A percentile compares a stretch with the other conserved stretches of the same genome.
These are phyloP conservation scores for Ceriops zippeliana DNA, from an alignment of 345 rosid genomes.

Conservation along the genomic window DNA sequence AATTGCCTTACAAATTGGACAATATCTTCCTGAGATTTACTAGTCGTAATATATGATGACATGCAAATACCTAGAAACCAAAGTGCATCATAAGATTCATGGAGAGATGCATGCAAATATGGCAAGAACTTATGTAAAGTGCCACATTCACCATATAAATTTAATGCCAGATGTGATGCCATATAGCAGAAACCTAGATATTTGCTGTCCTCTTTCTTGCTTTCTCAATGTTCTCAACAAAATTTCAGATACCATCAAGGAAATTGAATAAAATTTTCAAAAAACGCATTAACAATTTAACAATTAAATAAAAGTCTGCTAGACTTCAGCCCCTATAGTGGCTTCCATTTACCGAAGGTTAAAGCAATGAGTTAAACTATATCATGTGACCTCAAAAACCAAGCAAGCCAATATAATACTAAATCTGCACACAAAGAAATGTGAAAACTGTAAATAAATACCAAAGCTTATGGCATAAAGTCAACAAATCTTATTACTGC, in stretches of 20 bases:
- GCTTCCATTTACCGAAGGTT: neutral
- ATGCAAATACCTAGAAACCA: conserved; percentile 60
- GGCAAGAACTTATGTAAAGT: neutral
- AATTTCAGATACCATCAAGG: neutral
- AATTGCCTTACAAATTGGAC: conserved; percentile 41
- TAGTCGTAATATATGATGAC: conserved; percentile 51
- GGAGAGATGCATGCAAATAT: neutral
- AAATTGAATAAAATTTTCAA: neutral
- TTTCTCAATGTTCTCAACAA: neutral
- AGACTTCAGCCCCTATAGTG: neutral
- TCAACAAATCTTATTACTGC: too few species aligned
- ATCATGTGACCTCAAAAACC: too few species aligned
- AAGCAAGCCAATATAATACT: too few species aligned
- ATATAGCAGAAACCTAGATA: neutral
- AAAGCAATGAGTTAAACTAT: too few species aligned
- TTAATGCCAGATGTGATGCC: neutral
- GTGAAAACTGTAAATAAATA: too few species aligned
- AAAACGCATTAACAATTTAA: neutral
- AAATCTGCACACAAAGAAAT: too few species aligned
- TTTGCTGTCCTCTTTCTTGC: too few species aligned
- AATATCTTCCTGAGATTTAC: conserved; percentile 36
- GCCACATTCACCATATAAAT: neutral
- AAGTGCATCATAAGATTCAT: neutral
- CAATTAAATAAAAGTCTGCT: neutral
- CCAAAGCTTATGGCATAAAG: too few species aligned